A percentile compares a stretch with the other conserved stretches of the same genome.
Evolutionary conservation across 2,329 filamentous ascomycete genomes (phyloP).

Genomic region (Talaromyces amestolkiae): DNA sequence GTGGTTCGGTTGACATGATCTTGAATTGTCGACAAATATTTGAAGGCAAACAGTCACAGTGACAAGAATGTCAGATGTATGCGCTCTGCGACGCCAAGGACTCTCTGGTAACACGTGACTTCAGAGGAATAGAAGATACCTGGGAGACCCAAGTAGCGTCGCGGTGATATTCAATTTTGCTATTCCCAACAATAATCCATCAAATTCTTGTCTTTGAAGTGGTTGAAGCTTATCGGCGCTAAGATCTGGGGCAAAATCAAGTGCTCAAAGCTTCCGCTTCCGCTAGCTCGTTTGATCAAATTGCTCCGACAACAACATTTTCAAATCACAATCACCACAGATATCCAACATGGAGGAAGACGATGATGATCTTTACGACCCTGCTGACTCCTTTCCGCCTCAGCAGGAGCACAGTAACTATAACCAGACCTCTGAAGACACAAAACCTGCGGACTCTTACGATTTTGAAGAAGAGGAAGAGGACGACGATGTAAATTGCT

Average conservation of each 20-base stretch:
- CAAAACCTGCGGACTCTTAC: slow-evolving; percentile 36
- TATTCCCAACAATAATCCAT: not conserved
- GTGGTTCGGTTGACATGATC: slow-evolving; percentile 32
- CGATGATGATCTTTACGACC: slow-evolving; percentile 49
- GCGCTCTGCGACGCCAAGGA: not conserved
- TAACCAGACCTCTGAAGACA: slow-evolving; percentile 33
- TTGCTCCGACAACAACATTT: slow-evolving; percentile 9
- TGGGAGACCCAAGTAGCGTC: too few species aligned
- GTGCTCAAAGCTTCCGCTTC: slow-evolving; percentile 17
- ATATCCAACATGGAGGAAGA: slow-evolving; percentile 44
- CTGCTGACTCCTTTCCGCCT: slow-evolving; percentile 37
- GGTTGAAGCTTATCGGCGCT: slow-evolving; percentile 14
- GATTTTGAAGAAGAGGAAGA: slow-evolving; percentile 46
- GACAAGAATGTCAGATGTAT: slow-evolving; percentile 1
- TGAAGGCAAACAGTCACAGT: not conserved
- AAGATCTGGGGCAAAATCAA: slow-evolving; percentile 14
- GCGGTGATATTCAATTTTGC: not conserved
- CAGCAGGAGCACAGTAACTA: slow-evolving; percentile 29
- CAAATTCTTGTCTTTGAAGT: not conserved
- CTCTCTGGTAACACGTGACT: slow-evolving; percentile 6
- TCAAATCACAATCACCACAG: slow-evolving; percentile 1
- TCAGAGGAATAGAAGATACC: not conserved
- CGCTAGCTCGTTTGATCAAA: not conserved
- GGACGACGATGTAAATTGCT: slow-evolving; percentile 27
- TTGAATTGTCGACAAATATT: not conserved